Percentiles rank a stretch among this genome's conserved stretches.
Evolutionary conservation across 2,329 filamentous ascomycete species (phyloP).

Genomic region (Phaeosphaeria sp.): DNA sequence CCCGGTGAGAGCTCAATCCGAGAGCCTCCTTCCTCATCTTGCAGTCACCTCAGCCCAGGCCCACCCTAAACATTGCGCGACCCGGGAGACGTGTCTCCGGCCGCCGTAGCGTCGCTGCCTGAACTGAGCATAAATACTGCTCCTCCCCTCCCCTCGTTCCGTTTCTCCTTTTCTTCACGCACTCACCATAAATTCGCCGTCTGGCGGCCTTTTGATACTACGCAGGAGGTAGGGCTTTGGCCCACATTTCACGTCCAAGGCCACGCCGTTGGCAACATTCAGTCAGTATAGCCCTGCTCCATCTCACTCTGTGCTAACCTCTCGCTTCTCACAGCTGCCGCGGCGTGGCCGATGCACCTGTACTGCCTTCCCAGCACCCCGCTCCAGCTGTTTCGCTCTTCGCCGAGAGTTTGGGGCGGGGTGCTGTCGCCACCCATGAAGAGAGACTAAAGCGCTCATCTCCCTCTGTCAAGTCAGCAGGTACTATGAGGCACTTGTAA

Average conservation of each 20-base stretch:
- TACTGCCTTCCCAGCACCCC: too few relatives aligned
- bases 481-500: too few relatives aligned
- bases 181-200: too few relatives aligned
- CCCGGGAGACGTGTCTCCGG: not conserved
- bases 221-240: not conserved
- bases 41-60: not conserved
- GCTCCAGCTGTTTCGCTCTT: too few relatives aligned
- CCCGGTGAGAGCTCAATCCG: too few relatives aligned
- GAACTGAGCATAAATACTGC: slow-evolving; percentile 1
- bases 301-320: not conserved
- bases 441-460: too few relatives aligned
- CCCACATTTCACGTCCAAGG: not conserved
- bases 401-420: too few relatives aligned
- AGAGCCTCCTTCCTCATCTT: not conserved
- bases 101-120: not conserved
- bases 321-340: not conserved
- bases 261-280: too few relatives aligned
- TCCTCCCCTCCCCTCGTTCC: not conserved
- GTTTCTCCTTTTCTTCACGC: not conserved
- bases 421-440: too few relatives aligned
- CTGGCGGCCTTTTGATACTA: not conserved
- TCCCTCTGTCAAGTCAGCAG: too few relatives aligned
- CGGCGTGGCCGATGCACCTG: too few relatives aligned
- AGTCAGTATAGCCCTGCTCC: not conserved
- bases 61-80: not conserved